phyloP scores from a whole-genome alignment of 345 rosid species.

The Eucalyptus viminalis region DNA sequence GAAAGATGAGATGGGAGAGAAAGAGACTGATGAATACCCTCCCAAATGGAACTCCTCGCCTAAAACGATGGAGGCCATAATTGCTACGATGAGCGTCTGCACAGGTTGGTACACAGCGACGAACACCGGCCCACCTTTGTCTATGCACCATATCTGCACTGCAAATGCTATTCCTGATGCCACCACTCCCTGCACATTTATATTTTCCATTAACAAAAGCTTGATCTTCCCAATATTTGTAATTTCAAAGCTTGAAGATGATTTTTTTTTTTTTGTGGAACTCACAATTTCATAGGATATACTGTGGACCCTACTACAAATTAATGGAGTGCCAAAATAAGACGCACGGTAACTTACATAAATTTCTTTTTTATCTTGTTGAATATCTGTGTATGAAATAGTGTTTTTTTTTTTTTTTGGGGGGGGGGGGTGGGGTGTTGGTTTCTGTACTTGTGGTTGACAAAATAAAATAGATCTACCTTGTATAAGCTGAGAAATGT shows the following conservation, averaged over 20 bases:
- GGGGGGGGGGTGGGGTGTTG: not conserved
- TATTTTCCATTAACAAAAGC: not conserved
- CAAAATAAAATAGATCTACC: not conserved
- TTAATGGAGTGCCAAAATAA: not conserved
- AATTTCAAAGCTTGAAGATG: not conserved
- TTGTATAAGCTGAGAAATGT: not conserved
- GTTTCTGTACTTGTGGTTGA: not conserved
- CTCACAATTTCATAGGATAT: not conserved
- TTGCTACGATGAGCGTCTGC: conserved; percentile 91
- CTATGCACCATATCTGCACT: conserved; percentile 98
- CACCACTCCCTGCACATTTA: conserved; percentile 72
- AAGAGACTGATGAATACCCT: conserved; percentile 36
- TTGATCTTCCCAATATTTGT: not conserved
- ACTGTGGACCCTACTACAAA: not conserved
- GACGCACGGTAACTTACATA: not conserved
- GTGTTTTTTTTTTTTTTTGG: not conserved
- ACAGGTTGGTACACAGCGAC: conserved; percentile 98
- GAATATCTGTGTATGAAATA: not conserved
- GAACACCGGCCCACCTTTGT: conserved; percentile 98
- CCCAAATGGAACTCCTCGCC: conserved; percentile 92
- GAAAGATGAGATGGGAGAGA: not conserved
- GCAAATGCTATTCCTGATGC: conserved; percentile 98
- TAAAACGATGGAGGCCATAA: conserved; percentile 84
- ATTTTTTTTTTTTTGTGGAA: not conserved
- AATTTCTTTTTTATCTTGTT: not conserved